phyloP scores from a whole-genome alignment of 192 early-diverging fungal genomes.

The Chytriomyces hyalinus region DNA sequence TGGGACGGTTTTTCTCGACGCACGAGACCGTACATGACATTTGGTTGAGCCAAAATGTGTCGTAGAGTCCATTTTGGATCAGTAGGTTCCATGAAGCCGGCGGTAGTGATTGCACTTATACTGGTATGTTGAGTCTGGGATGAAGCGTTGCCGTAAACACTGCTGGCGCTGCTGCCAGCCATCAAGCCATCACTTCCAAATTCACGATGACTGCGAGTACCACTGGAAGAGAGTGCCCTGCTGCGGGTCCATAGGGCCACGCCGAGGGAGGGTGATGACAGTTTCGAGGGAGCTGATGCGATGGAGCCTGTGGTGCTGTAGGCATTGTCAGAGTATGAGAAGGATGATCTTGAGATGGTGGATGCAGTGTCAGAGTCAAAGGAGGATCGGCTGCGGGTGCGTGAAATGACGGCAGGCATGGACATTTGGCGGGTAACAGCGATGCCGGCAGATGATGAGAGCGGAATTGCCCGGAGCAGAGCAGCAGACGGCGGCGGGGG shows the following conservation, averaged over 20 bases:
- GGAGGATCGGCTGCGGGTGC: not conserved
- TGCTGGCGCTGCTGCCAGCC: not conserved
- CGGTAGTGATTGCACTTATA: constrained; percentile 1
- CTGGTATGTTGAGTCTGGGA: not conserved
- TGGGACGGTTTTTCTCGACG: constrained; percentile 1
- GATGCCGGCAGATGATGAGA: not conserved
- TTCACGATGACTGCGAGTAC: not conserved
- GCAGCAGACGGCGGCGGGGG: constrained; percentile 14
- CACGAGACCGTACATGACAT: constrained; percentile 21
- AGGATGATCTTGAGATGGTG: not conserved
- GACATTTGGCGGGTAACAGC: not conserved
- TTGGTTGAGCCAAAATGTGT: constrained; percentile 8
- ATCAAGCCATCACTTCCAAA: not conserved
- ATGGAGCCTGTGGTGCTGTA: not conserved
- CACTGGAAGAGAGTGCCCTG: not conserved
- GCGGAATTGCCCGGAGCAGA: constrained; percentile 12
- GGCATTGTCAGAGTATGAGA: not conserved
- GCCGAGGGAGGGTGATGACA: not conserved
- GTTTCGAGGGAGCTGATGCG: not conserved
- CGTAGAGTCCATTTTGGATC: constrained; percentile 11
- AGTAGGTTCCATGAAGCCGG: constrained; percentile 17
- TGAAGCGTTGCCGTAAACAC: no score
- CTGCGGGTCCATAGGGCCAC: not conserved
- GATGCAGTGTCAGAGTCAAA: not conserved
- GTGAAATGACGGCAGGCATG: not conserved